These are phyloP conservation scores for Canavalia gladiata DNA, from an alignment of 306 rosid genomes.

Conservation along the genomic window DNA sequence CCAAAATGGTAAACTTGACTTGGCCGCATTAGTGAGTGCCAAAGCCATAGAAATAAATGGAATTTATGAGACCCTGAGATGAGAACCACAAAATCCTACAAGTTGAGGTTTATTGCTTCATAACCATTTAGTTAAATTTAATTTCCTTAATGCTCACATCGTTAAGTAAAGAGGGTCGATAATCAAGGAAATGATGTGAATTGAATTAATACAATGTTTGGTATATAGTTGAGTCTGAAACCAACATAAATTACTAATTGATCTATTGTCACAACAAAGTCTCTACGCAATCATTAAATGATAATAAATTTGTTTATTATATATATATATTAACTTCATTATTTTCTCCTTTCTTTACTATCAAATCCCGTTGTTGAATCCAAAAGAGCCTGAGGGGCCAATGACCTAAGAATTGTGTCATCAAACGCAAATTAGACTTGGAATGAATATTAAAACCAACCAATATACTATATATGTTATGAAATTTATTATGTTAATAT, in stretches of 20 bases:
- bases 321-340: not conserved
- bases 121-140: not conserved
- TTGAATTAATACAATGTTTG: not conserved
- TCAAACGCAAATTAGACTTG: not conserved
- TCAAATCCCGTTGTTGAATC: not conserved
- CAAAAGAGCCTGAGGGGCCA: not conserved
- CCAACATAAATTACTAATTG: not conserved
- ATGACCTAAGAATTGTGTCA: not conserved
- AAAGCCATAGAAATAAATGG: conserved; percentile 16
- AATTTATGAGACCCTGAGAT: conserved; percentile 5
- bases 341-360: not conserved
- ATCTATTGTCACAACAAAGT: not conserved
- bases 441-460: not conserved
- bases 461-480: not conserved
- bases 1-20: not conserved
- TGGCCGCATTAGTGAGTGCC: not conserved
- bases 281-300: not conserved
- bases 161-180: not conserved
- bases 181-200: too few relatives aligned
- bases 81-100: conserved; percentile 22
- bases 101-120: not conserved
- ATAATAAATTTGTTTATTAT: too few relatives aligned
- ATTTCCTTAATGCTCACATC: not conserved
- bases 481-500: not conserved
- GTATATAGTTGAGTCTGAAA: not conserved